phyloP scores from a whole-genome alignment of 345 rosid species.

The Eucalyptus rudis region DNA sequence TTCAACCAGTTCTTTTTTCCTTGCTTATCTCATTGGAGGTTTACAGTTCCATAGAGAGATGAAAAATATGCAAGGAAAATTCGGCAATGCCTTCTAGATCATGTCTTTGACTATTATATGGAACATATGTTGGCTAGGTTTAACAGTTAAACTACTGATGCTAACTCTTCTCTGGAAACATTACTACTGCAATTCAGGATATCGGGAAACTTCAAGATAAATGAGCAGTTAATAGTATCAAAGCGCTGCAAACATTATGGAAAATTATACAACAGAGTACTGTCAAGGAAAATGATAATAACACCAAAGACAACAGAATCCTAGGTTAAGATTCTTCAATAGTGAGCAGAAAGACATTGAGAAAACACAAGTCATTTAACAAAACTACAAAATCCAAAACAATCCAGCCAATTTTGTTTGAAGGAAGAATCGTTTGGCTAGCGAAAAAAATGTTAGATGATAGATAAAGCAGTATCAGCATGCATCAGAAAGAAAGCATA shows the following conservation, averaged over 20 bases:
- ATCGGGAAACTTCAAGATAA: neutral
- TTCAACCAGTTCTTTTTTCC: neutral
- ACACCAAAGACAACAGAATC: neutral
- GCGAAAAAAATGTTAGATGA: neutral
- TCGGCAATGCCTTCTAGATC: neutral
- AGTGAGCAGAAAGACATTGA: neutral
- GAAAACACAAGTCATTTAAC: neutral
- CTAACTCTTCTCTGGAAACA: neutral
- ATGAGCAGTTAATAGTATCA: neutral
- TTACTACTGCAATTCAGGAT: neutral
- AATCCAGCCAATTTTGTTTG: neutral
- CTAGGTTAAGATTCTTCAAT: neutral
- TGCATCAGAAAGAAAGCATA: neutral
- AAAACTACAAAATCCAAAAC: neutral
- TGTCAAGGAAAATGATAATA: neutral
- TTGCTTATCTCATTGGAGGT: neutral
- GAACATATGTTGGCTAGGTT: neutral
- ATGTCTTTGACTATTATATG: neutral
- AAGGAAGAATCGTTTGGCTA: neutral
- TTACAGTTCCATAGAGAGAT: neutral
- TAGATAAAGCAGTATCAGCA: neutral
- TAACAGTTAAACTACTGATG: neutral
- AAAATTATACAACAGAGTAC: neutral
- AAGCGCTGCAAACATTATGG: neutral
- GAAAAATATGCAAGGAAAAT: neutral